A percentile compares a stretch with the other conserved stretches of the same genome.
phyloP scores from a whole-genome alignment of 306 rosid species.

The Acacia crassicarpa region DNA sequence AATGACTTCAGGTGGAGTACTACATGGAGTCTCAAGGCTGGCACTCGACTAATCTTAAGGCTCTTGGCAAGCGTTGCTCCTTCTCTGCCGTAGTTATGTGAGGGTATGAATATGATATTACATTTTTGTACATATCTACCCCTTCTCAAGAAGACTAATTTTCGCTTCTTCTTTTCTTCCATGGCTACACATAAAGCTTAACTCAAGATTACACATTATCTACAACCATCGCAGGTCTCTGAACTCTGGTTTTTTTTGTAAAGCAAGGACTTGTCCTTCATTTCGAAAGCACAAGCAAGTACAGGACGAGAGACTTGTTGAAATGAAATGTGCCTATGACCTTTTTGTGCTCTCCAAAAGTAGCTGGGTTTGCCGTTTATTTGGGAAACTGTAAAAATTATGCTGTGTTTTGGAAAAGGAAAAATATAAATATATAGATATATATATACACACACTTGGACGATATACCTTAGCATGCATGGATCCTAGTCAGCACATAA shows the following conservation, averaged over 20 bases:
- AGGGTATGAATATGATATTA: neutral
- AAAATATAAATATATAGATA: too few relatives aligned
- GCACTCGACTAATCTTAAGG: constrained; percentile 35
- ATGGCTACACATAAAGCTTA: neutral
- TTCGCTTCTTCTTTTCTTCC: neutral
- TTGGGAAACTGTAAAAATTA: neutral
- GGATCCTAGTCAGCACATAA: neutral
- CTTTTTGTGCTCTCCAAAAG: neutral
- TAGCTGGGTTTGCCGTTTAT: neutral
- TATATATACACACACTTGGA: too few relatives aligned
- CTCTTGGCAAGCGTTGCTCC: constrained; percentile 47
- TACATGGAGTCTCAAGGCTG: constrained; percentile 47
- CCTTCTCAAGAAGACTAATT: neutral
- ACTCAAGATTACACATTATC: neutral
- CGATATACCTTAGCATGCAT: neutral
- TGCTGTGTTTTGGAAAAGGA: neutral
- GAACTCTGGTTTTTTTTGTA: neutral
- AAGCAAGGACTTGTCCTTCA: neutral
- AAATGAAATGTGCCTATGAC: neutral
- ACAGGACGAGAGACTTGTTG: neutral
- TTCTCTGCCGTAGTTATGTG: constrained; percentile 43
- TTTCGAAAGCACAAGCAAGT: neutral
- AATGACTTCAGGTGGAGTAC: constrained; percentile 44
- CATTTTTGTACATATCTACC: neutral
- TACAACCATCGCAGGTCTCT: neutral